These are phyloP conservation scores for Heliocybe sulcata DNA, from an alignment of 1,284 basidiomycete species.

Conservation along the genomic window DNA sequence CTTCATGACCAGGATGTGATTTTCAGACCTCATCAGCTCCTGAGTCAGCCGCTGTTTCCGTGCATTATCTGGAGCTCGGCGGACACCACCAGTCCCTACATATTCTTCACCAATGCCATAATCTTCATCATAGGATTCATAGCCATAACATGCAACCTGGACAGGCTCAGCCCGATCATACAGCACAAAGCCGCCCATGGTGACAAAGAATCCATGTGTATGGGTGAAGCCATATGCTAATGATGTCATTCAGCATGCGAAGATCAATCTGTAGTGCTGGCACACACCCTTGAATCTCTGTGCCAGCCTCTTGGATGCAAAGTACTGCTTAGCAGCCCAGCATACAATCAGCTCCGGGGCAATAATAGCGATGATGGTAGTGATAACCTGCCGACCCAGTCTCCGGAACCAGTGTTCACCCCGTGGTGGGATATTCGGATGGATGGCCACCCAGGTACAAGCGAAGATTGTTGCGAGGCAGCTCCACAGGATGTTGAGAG, in stretches of 20 bases:
- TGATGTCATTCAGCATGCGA: too few species aligned
- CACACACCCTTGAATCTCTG: neutral
- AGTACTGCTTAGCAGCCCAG: constrained; percentile 20
- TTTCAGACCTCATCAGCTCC: too few species aligned
- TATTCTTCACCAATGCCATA: too few species aligned
- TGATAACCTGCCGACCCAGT: constrained; percentile 5
- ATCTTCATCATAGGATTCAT: too few species aligned
- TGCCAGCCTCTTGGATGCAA: constrained; percentile 9
- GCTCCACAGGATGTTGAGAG: constrained; percentile 12
- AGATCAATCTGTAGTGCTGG: too few species aligned
- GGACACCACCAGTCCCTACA: too few species aligned
- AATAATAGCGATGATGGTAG: constrained; percentile 17
- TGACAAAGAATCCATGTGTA: constrained; percentile 17
- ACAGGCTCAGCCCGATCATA: constrained; percentile 4
- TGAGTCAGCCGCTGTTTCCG: too few species aligned
- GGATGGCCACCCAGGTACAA: constrained; percentile 6
- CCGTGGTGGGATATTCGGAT: neutral
- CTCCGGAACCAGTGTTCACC: neutral
- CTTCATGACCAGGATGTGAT: too few species aligned
- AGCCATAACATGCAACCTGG: too few species aligned
- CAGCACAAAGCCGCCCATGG: constrained; percentile 23
- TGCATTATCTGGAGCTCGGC: too few species aligned
- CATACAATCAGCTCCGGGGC: constrained; percentile 14
- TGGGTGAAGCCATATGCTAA: constrained; percentile 15
- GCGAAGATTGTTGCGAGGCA: constrained; percentile 13